Evolutionary conservation across 257 asterid genomes (phyloP), one percentile per base, ranked within the genome.

Genomic region (Capsicum chinense): DNA sequence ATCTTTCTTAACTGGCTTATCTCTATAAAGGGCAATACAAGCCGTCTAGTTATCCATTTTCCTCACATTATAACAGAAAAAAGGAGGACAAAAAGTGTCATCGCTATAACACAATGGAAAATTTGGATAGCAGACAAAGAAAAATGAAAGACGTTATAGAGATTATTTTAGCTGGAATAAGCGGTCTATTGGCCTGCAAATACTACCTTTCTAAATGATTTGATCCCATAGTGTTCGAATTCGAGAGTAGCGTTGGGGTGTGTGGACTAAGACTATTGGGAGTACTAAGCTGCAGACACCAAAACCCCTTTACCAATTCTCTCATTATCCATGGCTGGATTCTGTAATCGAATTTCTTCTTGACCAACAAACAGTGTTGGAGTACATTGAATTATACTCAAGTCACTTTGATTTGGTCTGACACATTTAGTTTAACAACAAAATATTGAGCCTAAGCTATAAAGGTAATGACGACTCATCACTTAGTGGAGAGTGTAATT

Each of bases 141-240:
- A 39, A 39, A 39, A 44, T 3, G 9, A 13, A 64, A 66, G 21
- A 16, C 9, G 21, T 58, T 81, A 79, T 90, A 10, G 92, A 84
- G 70, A 91, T 91, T 5, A 60, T 89, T n/a, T 92, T 93, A 78
- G 93, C 86, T 81, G 94, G 94, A 15, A 84, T 89, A 14, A 90
- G 94, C 79, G 92, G 93, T 79, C 90, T 91, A 7, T 87, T 91
- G 5, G 94, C 94, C 37, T 91, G 93, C 73, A 90, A 91, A 79
- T 86, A 91, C 83, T 21, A 85, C n/a, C 63, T 88, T 3, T 83
- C 88, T 2, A 90, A 86, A 71, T 93, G 94, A 33, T 89, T 63
- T 26, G 39, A 62, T 62, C 69, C 69, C 21, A 62, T 62, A 21
- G 69, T 63, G 39, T 63, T 63, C 79, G 94, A 91, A 39, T 37